Conservation (phyloP, 768 basidiomycete species). For the Termitomyces sp. region DNA sequence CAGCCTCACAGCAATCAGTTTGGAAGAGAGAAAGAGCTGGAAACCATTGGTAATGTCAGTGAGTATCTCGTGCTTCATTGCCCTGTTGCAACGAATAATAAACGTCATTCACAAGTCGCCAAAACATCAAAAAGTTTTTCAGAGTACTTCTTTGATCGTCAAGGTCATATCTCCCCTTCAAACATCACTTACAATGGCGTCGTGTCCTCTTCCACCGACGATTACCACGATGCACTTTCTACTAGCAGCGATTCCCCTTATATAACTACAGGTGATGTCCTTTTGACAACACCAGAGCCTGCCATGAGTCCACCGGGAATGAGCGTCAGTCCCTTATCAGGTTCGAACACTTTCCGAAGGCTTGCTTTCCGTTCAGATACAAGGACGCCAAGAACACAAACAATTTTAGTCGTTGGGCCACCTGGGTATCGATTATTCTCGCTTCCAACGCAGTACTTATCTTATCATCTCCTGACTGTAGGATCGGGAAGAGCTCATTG, state of each 20-base stretch:
- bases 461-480: slow-evolving; percentile 11
- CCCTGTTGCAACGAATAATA: not conserved
- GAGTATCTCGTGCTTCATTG: slow-evolving; percentile 20
- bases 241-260: slow-evolving; percentile 34
- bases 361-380: slow-evolving; percentile 36
- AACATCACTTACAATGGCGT: slow-evolving; percentile 24
- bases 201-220: slow-evolving; percentile 27
- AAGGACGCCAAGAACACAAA: slow-evolving; percentile 46
- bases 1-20: slow-evolving; percentile 32
- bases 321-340: slow-evolving; percentile 28
- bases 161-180: slow-evolving; percentile 33
- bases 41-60: slow-evolving; percentile 62
- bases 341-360: slow-evolving; percentile 37
- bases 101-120: slow-evolving; percentile 25
- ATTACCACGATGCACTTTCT: slow-evolving; percentile 36
- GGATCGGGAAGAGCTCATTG: slow-evolving; percentile 74
- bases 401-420: slow-evolving; percentile 56
- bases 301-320: slow-evolving; percentile 18
- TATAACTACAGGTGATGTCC: not conserved
- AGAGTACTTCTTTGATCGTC: slow-evolving; percentile 38
- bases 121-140: slow-evolving; percentile 57
- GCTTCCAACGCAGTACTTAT: slow-evolving; percentile 3
- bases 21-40: slow-evolving; percentile 67
- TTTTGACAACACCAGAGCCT: slow-evolving; percentile 3
- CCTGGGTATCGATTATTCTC: slow-evolving; percentile 38